Percentiles rank a stretch among this genome's conserved stretches.
Conservation (phyloP, 1,139 yeast genomes). For the Debaryomyces psychrophilus region DNA sequence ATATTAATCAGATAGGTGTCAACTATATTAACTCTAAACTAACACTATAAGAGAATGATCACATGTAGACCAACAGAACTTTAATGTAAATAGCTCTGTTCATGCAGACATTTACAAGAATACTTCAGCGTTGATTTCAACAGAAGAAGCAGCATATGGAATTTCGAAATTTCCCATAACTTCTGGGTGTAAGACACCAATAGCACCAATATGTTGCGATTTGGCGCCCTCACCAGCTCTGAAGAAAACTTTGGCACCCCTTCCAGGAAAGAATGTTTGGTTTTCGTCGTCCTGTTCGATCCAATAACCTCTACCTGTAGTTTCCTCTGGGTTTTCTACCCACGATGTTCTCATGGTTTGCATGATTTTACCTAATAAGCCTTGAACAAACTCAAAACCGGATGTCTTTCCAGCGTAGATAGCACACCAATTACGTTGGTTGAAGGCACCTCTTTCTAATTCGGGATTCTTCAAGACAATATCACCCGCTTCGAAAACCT, state of each 20-base stretch:
- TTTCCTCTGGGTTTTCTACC: conserved; percentile 59
- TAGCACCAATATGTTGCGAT: conserved; percentile 67
- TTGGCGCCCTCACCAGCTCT: conserved; percentile 63
- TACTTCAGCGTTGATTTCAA: conserved; percentile 87
- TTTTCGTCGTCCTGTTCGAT: conserved; percentile 69
- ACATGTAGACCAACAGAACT: neutral
- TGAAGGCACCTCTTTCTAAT: conserved; percentile 86
- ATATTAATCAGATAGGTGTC: neutral
- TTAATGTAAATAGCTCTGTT: neutral
- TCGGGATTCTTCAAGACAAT: conserved; percentile 81
- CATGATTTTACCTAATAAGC: conserved; percentile 92
- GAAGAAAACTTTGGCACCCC: conserved; percentile 88
- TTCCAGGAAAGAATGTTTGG: conserved; percentile 90
- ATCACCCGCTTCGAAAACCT: conserved; percentile 94
- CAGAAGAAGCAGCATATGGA: conserved; percentile 89
- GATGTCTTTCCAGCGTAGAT: conserved; percentile 92
- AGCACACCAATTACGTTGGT: conserved; percentile 95
- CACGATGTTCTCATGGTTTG: conserved; percentile 91
- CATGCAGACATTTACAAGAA: conserved; percentile 43
- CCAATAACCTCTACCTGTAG: conserved; percentile 79
- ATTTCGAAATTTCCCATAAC: conserved; percentile 85
- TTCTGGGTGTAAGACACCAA: conserved; percentile 96
- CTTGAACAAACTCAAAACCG: conserved; percentile 94
- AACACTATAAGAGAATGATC: neutral
- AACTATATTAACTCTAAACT: conserved; percentile 2